Evolutionary conservation across 2,329 filamentous ascomycete genomes (phyloP), one percentile per base, ranked within the genome.

Genomic region (Aphanocladium album): DNA sequence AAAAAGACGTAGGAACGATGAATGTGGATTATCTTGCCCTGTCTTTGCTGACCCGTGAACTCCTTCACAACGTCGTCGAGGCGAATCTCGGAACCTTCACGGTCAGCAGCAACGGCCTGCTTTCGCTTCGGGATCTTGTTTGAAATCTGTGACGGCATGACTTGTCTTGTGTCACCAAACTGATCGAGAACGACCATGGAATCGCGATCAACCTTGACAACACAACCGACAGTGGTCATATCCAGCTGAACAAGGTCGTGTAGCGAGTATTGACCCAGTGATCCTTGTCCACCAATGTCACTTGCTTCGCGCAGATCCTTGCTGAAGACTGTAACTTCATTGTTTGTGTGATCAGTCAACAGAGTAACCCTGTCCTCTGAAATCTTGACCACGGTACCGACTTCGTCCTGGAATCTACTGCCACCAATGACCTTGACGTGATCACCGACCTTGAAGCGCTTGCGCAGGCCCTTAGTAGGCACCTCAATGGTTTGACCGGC

Each of bases 401-500:
- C 89, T 76, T 99, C 95, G 68, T 97, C 95, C 60, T 90, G 87
- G 73, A 93, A 98, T 68, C 91, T 89, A 77, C 93, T 96, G 43
- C 93, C 93, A 60, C 95, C 93, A 71, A 97, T 96, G 67, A 99
- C 95, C 79, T 98, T 98, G 79, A 99, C 95, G 71, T 99, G 95
- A 70, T 99, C 95, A 80, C 95, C 95, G 64, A 93, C 84, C 65
- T 84, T 87, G 82, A 99, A 99, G 33, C 91, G 85, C 76, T 99
- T 99, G 61, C 95, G 90, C 27, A 99, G 81, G 49, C 91, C 90
- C 75, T 95, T 96, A 64, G 92, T 89, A 1, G 95, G 95, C 12
- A 96, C 93, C 72, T 98, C 93, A 50, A 99, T 95, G 5, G 83
- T 87, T 72, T 96, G 90, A 11, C 93, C 93, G 56, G 79, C 80